Evolutionary conservation across 192 early-diverging fungal genomes (phyloP).

Genomic region (Rhizophlyctis rosea): DNA sequence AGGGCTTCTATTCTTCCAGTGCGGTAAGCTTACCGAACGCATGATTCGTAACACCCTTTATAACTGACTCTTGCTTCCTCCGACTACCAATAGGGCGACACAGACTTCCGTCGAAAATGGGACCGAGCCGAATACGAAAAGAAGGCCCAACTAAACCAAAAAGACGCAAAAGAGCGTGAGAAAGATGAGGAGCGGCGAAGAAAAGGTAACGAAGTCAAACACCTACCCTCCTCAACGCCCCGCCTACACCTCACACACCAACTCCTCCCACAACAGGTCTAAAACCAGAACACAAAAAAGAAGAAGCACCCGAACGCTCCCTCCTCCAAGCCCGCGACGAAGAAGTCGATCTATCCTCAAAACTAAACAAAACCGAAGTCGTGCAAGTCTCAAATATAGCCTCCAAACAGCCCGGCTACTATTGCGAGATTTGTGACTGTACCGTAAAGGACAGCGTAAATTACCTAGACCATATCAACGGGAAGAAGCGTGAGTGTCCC

Average conservation of each 20-base stretch:
- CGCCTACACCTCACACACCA: too few relatives aligned
- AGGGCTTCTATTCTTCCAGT: too few relatives aligned
- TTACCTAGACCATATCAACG: conserved; percentile 91
- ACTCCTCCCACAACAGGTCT: not conserved
- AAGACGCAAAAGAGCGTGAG: conserved; percentile 5
- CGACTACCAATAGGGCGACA: conserved; percentile 48
- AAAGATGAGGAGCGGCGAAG: conserved; percentile 48
- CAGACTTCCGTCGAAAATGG: conserved; percentile 61
- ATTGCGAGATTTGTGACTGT: conserved; percentile 85
- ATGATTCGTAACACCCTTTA: too few relatives aligned
- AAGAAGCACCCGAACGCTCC: conserved; percentile 11
- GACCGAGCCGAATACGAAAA: conserved; percentile 66
- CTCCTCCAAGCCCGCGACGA: conserved; percentile 58
- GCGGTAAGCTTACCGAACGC: too few relatives aligned
- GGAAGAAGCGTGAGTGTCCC: conserved; percentile 66
- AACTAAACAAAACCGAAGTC: conserved; percentile 79
- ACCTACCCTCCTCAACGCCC: conserved; percentile 7
- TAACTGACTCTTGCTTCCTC: too few relatives aligned
- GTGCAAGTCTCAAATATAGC: conserved; percentile 58
- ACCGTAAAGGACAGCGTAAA: conserved; percentile 85
- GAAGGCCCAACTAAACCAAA: conserved; percentile 63
- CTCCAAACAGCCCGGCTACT: conserved; percentile 81
- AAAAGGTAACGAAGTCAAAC: conserved; percentile 40
- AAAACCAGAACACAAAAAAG: not conserved
- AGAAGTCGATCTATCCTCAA: conserved; percentile 65